These are phyloP conservation scores for Geum urbanum DNA, from an alignment of 306 rosid species.

Conservation along the genomic window DNA sequence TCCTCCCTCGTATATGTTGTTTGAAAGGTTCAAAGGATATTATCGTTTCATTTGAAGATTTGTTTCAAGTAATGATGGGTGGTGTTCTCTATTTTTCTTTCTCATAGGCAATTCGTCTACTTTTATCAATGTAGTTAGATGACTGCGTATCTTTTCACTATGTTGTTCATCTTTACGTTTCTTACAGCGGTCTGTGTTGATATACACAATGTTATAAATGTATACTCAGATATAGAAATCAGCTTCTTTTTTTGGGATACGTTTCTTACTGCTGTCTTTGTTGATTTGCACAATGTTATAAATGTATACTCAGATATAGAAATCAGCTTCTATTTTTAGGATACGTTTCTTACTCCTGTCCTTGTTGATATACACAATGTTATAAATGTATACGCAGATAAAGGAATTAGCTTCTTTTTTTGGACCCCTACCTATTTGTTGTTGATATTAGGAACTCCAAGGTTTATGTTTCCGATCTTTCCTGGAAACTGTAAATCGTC, in stretches of 20 bases:
- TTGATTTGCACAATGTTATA: background rate
- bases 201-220: background rate
- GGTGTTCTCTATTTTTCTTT: background rate
- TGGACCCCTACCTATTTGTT: too few relatives aligned
- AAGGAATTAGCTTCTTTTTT: too few relatives aligned
- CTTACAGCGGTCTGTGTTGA: background rate
- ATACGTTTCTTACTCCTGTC: background rate
- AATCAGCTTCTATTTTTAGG: too few relatives aligned
- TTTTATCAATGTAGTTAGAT: background rate
- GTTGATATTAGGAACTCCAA: too few relatives aligned
- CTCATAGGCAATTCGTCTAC: background rate
- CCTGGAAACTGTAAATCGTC: too few relatives aligned
- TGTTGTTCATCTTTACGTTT: background rate
- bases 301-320: too few relatives aligned
- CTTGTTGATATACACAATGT: background rate
- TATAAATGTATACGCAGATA: too few relatives aligned
- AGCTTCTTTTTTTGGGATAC: too few relatives aligned
- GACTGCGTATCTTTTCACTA: background rate
- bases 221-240: too few relatives aligned
- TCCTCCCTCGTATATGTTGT: conserved; percentile 25
- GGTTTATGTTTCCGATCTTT: too few relatives aligned
- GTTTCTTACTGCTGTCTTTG: background rate
- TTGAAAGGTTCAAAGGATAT: conserved; percentile 17
- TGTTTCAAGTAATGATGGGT: conserved; percentile 7
- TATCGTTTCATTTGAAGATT: conserved; percentile 19